Base-by-base conservation (phyloP, 1,284 basidiomycete genomes). In the Cronartium quercuum region DNA sequence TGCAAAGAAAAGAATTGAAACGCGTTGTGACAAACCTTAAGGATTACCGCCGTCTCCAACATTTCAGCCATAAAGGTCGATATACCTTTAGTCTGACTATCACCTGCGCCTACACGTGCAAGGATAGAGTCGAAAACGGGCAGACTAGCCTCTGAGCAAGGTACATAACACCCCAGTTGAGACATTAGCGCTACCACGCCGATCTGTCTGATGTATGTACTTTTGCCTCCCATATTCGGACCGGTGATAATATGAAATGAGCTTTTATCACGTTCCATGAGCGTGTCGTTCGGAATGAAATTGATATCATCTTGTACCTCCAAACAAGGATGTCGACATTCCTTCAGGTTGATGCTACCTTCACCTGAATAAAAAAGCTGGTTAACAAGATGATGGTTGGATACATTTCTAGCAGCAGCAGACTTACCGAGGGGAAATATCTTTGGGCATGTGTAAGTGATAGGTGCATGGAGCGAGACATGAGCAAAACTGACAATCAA, bases 31-130 rank as follows among this genome's bases (percentile, higher is more conserved):
- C 87, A 41, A 69, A 92, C 91, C 80, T 91, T 87, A 62, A 98
- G 86, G 79, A 99, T 98, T 0, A 92, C 94, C 0, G 96, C 94
- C 0, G 94, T 98, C 82, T 95, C 92, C 12, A 95, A 85, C 96
- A 98, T 99, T 83, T 99, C 96, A 2, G 94, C 94, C 95, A 98
- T 98, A 82, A 98, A 99, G 0, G 96, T 99, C 38, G 92, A 96
- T 3, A 98, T 92, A 18, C 95, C 96, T 82, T 98, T 98, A 58
- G 98, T 84, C 82, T 98, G 94, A 82, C 91, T 94, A 81, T 98
- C 96, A 0, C 96, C 96, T 0, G 96, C 96, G 6, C 96, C 96
- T 0, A 99, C 95, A 78, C 96, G 87, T 73, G 95, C 96, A 3
- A 98, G 84, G 66, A 99, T 91, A 15, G 93, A 97, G 83, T 99